Evolutionary conservation across 2,329 filamentous ascomycete genomes (phyloP).

Genomic region (Cladobotryum protrusum): DNA sequence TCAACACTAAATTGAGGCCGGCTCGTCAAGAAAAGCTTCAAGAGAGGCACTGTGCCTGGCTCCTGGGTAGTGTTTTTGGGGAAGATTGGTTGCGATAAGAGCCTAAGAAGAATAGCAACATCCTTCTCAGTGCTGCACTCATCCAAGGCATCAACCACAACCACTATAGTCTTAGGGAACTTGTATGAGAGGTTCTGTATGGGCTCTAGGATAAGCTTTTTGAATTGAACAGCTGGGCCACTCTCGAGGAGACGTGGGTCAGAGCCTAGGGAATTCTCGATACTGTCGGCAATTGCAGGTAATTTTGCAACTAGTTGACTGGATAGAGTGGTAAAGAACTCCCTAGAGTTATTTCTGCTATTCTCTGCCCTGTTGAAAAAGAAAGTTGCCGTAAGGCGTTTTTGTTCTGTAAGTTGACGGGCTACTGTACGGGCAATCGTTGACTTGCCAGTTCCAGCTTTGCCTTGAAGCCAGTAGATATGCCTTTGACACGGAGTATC

Average conservation of each 20-base stretch:
- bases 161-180: conserved; percentile 1
- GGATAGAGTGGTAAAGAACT: conserved; percentile 35
- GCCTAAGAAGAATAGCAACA: conserved; percentile 22
- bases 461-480: conserved; percentile 13
- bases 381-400: conserved; percentile 28
- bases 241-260: not conserved
- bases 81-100: not conserved
- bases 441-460: conserved; percentile 19
- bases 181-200: not conserved
- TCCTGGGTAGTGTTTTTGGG: not conserved
- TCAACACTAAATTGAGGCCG: conserved; percentile 29
- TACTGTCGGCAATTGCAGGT: conserved; percentile 15
- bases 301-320: conserved; percentile 24
- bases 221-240: conserved; percentile 10
- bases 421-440: conserved; percentile 14
- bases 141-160: conserved; percentile 31
- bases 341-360: conserved; percentile 26
- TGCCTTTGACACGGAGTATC: no score
- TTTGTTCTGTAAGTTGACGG: not conserved
- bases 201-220: conserved; percentile 7
- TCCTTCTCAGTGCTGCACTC: conserved; percentile 24
- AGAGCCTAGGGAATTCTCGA: conserved; percentile 1
- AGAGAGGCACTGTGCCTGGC: conserved; percentile 7
- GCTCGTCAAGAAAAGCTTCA: conserved; percentile 34
- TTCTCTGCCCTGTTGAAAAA: conserved; percentile 36